These are phyloP conservation scores for Metahyphopichia silvanorum DNA, from an alignment of 805 yeast species.

Conservation along the genomic window DNA sequence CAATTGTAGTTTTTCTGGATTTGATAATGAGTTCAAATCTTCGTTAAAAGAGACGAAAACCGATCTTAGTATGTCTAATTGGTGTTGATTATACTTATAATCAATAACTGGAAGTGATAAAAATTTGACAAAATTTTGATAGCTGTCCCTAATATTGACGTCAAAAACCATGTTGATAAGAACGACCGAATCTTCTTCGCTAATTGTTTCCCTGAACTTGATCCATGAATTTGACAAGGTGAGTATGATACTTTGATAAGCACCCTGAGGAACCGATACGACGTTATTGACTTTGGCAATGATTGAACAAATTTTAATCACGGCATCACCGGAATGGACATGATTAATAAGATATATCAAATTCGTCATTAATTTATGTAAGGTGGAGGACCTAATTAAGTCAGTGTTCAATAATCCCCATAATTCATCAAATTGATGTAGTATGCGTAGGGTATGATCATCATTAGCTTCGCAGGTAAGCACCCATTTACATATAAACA, in stretches of 20 bases:
- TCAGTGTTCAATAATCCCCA: no score
- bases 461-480: not conserved
- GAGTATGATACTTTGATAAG: not conserved
- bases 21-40: not conserved
- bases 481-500: slow-evolving; percentile 13
- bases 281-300: not conserved
- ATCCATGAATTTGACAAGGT: not conserved
- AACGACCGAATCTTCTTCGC: not conserved
- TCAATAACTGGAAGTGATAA: slow-evolving; percentile 9
- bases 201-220: not conserved
- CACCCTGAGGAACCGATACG: not conserved
- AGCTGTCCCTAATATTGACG: slow-evolving; percentile 7
- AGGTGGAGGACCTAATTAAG: no score
- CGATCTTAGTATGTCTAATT: slow-evolving; percentile 2
- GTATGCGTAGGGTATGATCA: not conserved
- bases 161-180: slow-evolving; percentile 5
- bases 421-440: no score
- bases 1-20: slow-evolving; percentile 7
- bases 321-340: no score
- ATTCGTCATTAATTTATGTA: not conserved
- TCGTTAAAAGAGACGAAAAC: not conserved
- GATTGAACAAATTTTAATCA: not conserved
- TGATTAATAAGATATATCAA: not conserved
- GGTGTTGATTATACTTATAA: not conserved
- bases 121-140: slow-evolving; percentile 9